A percentile compares a stretch with the other conserved stretches of the same genome.
Conservation (phyloP, 1,139 yeast genomes). For the Lipomyces yarrowii region DNA sequence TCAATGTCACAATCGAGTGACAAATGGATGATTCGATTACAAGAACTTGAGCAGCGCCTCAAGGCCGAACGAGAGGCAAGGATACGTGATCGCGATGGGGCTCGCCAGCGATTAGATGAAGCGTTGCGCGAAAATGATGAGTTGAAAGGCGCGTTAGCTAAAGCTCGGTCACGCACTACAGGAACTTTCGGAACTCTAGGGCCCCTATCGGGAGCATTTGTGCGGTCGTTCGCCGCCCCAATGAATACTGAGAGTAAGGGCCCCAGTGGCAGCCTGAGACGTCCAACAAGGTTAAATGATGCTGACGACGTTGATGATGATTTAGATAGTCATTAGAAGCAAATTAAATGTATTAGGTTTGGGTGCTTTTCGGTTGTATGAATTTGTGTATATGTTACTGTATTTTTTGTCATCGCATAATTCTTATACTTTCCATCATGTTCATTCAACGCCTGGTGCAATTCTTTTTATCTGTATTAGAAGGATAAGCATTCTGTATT, state of each 20-base stretch:
- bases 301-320: conserved; percentile 2
- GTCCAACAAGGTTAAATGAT: neutral
- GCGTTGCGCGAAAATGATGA: conserved; percentile 28
- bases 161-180: conserved; percentile 15
- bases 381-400: neutral
- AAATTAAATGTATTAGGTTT: neutral
- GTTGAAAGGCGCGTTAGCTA: conserved; percentile 16
- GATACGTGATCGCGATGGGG: conserved; percentile 33
- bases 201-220: conserved; percentile 1
- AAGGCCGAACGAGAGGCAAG: conserved; percentile 36
- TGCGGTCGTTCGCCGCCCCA: conserved; percentile 2
- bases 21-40: conserved; percentile 30
- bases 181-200: conserved; percentile 13
- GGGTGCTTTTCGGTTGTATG: neutral
- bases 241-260: neutral
- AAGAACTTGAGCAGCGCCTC: conserved; percentile 33
- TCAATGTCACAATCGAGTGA: conserved; percentile 13
- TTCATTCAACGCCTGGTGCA: neutral
- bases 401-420: neutral
- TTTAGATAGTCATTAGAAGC: neutral
- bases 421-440: neutral
- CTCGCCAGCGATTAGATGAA: conserved; percentile 31
- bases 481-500: neutral
- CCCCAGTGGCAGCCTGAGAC: neutral
- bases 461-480: neutral